Conservation (phyloP, 352 stramenopile species). For the Phytophthora fragariae region DNA sequence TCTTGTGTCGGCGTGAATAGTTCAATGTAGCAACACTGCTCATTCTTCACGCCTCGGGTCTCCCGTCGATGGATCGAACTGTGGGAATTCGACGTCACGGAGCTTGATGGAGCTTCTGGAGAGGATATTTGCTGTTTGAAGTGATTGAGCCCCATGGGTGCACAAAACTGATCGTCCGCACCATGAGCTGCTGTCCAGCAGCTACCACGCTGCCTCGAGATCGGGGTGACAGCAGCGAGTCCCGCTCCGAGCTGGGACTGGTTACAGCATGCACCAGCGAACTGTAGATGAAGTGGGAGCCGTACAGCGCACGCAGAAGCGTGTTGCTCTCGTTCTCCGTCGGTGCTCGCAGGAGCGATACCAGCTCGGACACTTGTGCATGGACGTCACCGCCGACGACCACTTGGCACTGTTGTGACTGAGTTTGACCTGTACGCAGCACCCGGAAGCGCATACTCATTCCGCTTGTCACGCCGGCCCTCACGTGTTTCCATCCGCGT, state of each 20-base stretch:
- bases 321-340: constrained; percentile 42
- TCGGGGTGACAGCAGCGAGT: constrained; percentile 8
- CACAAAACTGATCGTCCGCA: constrained; percentile 43
- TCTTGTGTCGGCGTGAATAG: constrained; percentile 29
- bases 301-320: constrained; percentile 23
- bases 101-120: constrained; percentile 8
- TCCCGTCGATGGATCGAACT: background rate
- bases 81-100: background rate
- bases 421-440: background rate
- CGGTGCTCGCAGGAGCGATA: constrained; percentile 31
- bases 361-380: constrained; percentile 17
- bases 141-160: constrained; percentile 22
- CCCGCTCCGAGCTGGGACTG: constrained; percentile 5
- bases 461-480: constrained; percentile 3
- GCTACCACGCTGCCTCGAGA: background rate
- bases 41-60: constrained; percentile 20
- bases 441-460: constrained; percentile 28
- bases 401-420: constrained; percentile 26
- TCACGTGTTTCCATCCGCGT: constrained; percentile 29
- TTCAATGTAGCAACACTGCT: constrained; percentile 43
- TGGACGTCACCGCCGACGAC: constrained; percentile 27
- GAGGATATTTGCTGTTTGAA: constrained; percentile 18
- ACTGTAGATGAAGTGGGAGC: constrained; percentile 42
- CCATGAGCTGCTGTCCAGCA: constrained; percentile 33
- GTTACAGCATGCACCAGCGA: constrained; percentile 34